Base-by-base conservation (phyloP, 805 yeast genomes). In the Candida sphagnicola region DNA sequence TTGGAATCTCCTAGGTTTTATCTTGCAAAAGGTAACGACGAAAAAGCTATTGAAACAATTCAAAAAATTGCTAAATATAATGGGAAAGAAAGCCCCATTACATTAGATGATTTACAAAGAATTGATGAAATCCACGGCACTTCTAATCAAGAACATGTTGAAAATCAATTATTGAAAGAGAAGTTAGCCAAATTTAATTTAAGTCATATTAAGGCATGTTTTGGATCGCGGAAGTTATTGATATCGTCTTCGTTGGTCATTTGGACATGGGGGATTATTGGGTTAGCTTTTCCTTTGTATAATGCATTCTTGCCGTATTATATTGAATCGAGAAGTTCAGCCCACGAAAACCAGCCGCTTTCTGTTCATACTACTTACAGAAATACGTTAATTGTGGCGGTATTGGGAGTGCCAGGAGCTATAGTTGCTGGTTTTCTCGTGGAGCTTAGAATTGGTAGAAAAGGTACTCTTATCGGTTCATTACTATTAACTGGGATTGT, bases 1-100 rank as follows among this genome's bases (percentile, higher is more conserved):
- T 69, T 65, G 38, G 84, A 78, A 50, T 72, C 81, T 28, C 83
- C 85, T 24, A 72, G 72, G 43, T 78, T 70, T 50, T 66, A 73
- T 44, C 56, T 78, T 34, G 68, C 80, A 4, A 62, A 68, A 37
- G 81, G 81, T 2, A 59, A 70, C 38, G 77, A 78, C 47, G 74
- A 54, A 19, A 74, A 64, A 44, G 80, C 80, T 1, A 51, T 67
- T n/a, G 63, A 58, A 19, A 60, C 63, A 2, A 44, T 76, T 18
- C 56, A 70, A 44, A 61, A 60, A 28, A 66, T 77, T 38, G 77
- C 84, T 2, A 53, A 49, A 23, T 67, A 72, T 46, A 69, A 78
- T 53, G 57, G 65, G 38, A 62, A 70, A 39, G 51, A 52, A 5
- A 51, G 62, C 34, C 47, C 68, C 2, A 40, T 78, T 21, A 70